Evolutionary conservation across 169 alveolate genomes (phyloP).

Genomic region (Theileria equi): DNA sequence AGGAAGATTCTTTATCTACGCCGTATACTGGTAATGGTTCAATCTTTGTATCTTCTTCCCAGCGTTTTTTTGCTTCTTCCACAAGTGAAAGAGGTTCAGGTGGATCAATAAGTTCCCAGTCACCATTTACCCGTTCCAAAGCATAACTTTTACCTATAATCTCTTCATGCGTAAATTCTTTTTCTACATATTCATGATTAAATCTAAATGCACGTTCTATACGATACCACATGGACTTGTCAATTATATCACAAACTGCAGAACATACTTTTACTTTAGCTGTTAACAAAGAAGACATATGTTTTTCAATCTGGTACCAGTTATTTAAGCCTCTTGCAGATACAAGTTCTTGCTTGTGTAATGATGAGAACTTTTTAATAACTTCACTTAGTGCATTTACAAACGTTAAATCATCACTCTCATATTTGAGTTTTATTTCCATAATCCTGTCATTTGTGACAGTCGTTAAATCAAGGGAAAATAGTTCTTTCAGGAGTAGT

Average conservation of each 20-base stretch:
- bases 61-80: conserved; percentile 5
- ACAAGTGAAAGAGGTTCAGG: conserved; percentile 2
- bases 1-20: conserved; percentile 20
- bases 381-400: conserved; percentile 39
- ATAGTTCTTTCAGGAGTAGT: conserved; percentile 23
- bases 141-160: conserved; percentile 29
- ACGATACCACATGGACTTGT: conserved; percentile 42
- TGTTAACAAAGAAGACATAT: conserved; percentile 1
- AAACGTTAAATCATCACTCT: conserved; percentile 36
- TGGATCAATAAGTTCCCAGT: conserved; percentile 54
- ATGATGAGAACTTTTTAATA: conserved; percentile 27
- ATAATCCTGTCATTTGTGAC: conserved; percentile 16
- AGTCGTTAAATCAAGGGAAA: conserved; percentile 26
- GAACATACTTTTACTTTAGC: conserved; percentile 9
- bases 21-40: conserved; percentile 28
- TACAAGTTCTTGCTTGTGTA: conserved; percentile 18
- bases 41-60: not conserved
- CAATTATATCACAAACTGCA: conserved; percentile 29
- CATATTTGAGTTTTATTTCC: conserved; percentile 25
- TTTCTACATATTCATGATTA: conserved; percentile 3
- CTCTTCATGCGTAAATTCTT: conserved; percentile 4
- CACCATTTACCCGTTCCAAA: conserved; percentile 15
- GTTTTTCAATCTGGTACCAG: conserved; percentile 47
- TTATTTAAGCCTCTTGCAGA: conserved; percentile 21
- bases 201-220: conserved; percentile 30